Conservation (phyloP, 768 basidiomycete genomes). For the Russula olivacea region DNA sequence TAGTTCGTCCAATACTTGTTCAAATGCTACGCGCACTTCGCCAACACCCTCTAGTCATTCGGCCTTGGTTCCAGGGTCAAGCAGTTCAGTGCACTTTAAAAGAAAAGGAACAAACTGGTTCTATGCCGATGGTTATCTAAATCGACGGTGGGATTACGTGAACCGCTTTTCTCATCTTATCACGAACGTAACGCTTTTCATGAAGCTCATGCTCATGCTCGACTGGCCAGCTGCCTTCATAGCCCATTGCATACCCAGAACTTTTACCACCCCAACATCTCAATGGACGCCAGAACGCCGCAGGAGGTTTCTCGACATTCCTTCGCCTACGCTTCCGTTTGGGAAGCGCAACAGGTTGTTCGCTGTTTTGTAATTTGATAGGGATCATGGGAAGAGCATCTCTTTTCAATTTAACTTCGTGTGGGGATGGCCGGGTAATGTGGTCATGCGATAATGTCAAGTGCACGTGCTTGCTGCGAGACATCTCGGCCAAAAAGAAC, state of each 20-base stretch:
- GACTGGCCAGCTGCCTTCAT: constrained; percentile 29
- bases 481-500: constrained; percentile 15
- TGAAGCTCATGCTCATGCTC: constrained; percentile 20
- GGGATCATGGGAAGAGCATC: background rate
- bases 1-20: too few species aligned
- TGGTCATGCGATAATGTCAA: background rate
- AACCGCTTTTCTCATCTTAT: background rate
- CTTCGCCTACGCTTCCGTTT: constrained; percentile 12
- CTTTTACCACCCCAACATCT: constrained; percentile 29
- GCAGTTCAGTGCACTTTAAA: background rate
- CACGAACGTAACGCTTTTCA: background rate
- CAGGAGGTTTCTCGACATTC: constrained; percentile 19
- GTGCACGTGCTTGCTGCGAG: background rate
- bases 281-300: constrained; percentile 31
- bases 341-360: background rate
- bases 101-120: too few species aligned
- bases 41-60: too few species aligned
- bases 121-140: background rate
- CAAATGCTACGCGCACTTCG: too few species aligned
- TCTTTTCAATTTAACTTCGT: constrained; percentile 11
- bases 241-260: constrained; percentile 32
- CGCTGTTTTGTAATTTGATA: background rate
- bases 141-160: background rate
- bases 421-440: constrained; percentile 10
- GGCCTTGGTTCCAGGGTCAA: background rate